Percentiles rank a stretch among this genome's conserved stretches.
phyloP scores from a whole-genome alignment of 2,329 filamentous ascomycete genomes.

The Nannizzia gypsea region DNA sequence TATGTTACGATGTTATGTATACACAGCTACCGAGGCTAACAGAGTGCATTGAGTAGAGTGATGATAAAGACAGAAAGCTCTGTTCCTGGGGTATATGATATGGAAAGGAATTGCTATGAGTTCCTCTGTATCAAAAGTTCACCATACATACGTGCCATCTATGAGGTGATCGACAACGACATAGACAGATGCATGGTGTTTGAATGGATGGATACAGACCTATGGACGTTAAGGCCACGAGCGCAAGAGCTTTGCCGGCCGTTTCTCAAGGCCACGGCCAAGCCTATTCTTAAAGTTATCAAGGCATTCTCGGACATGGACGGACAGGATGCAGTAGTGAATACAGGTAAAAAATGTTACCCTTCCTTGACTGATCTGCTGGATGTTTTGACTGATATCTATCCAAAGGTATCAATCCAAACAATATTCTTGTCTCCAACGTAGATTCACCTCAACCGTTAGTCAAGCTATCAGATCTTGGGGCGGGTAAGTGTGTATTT shows the following conservation, averaged over 20 bases:
- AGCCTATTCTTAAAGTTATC: neutral
- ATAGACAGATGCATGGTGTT: constrained; percentile 13
- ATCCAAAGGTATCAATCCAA: neutral
- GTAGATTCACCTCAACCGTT: neutral
- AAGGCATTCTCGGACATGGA: neutral
- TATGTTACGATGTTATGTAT: no score
- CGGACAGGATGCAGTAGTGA: neutral
- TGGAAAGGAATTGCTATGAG: constrained; percentile 4
- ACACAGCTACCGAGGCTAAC: no score
- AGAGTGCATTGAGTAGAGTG: neutral
- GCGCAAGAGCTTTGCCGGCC: neutral
- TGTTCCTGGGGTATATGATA: neutral
- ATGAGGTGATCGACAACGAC: constrained; percentile 8
- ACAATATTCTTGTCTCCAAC: neutral
- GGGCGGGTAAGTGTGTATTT: neutral
- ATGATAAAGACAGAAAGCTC: neutral
- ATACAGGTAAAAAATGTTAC: neutral
- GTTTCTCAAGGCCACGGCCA: neutral
- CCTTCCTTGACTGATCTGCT: no score
- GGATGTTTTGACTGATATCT: neutral
- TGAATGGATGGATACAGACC: constrained; percentile 11
- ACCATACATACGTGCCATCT: constrained; percentile 4
- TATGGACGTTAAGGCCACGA: constrained; percentile 1
- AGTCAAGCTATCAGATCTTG: neutral
- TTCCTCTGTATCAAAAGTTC: constrained; percentile 5